Base-by-base conservation (phyloP, 164 flowering plant species). In the Stephania yunnanensis region DNA sequence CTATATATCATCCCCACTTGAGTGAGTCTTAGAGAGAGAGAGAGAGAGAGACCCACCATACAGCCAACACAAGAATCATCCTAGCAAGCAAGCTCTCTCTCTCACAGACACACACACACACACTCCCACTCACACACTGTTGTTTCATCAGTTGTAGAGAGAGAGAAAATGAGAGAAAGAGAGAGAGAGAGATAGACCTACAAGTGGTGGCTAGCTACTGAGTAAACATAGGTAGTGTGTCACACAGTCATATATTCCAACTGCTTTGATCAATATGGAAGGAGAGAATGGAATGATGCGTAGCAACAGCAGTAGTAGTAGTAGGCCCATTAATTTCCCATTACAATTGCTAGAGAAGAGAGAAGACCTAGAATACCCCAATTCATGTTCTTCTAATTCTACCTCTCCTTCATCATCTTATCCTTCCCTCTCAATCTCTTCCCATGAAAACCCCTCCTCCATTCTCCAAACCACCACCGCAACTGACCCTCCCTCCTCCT, bases 341-440 rank as follows among this genome's bases (percentile, higher is more conserved):
- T 73, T 91, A 5, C 94, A 91, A 72, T 76, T 91, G 22, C 83
- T 91, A 58, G 92, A 88, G 78, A 89, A 83, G 82, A 87, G 77
- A 61, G 81, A 85, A 66, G 83, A 82, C 12, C 6, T 15, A 58
- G 86, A 84, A 36, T 36, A 36, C 30, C 78, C 81, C 3, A 75
- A 81, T n/a, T 81, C 84, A 2, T 79, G 83, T 72, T 48, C 42
- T 36, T 36, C 42, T 50, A 13, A 9, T 7, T 2, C 55, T 50
- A 13, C 6, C 15, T 9, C 55, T 50, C 12, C 15, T 50, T 36
- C 53, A 48, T 84, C 89, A 4, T 78, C 80, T 15, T 74, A 78
- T 67, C 81, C 77, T 1, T 69, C 85, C 10, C 12, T 77, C 42
- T 53, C 80, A 48, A 80, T 77, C 13, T 73, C 80, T 9, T 73